Conservation (phyloP, 2,329 filamentous ascomycete species). For the Colletotrichum musicola region DNA sequence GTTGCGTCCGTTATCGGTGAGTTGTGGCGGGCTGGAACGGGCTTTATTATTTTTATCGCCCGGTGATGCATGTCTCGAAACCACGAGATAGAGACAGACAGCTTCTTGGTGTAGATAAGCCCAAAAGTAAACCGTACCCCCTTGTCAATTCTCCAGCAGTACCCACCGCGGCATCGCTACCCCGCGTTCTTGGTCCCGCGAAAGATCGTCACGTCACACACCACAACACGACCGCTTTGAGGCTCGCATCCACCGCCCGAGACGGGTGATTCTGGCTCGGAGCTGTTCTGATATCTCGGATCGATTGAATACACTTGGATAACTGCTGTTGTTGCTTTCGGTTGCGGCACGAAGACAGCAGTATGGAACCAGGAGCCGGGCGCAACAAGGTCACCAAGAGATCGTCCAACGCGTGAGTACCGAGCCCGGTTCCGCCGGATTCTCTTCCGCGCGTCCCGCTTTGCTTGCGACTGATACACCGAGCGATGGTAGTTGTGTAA, state of each 20-base stretch:
- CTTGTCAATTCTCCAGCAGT: conserved; percentile 12
- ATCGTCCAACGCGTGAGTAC: conserved; percentile 41
- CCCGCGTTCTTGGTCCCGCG: conserved; percentile 22
- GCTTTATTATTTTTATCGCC: conserved; percentile 6
- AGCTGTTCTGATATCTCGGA: conserved; percentile 7
- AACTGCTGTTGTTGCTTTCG: neutral
- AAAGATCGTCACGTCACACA: conserved; percentile 10
- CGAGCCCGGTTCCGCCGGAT: neutral
- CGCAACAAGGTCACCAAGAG: conserved; percentile 38
- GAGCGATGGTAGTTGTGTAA: conserved; percentile 50
- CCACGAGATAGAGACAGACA: neutral
- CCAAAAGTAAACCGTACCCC: neutral
- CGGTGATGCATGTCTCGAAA: neutral
- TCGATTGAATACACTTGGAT: neutral
- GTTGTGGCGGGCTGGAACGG: neutral
- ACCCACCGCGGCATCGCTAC: conserved; percentile 18
- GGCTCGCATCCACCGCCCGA: conserved; percentile 12
- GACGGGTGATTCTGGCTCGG: neutral
- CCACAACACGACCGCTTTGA: neutral
- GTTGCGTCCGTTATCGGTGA: conserved; percentile 19
- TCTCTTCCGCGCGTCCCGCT: neutral
- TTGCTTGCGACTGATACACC: neutral
- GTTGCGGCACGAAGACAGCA: neutral
- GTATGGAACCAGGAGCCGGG: conserved; percentile 31
- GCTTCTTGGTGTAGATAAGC: conserved; percentile 11